These are phyloP conservation scores for Moesziomyces sp. DNA, from an alignment of 1,284 basidiomycete species.

Conservation along the genomic window DNA sequence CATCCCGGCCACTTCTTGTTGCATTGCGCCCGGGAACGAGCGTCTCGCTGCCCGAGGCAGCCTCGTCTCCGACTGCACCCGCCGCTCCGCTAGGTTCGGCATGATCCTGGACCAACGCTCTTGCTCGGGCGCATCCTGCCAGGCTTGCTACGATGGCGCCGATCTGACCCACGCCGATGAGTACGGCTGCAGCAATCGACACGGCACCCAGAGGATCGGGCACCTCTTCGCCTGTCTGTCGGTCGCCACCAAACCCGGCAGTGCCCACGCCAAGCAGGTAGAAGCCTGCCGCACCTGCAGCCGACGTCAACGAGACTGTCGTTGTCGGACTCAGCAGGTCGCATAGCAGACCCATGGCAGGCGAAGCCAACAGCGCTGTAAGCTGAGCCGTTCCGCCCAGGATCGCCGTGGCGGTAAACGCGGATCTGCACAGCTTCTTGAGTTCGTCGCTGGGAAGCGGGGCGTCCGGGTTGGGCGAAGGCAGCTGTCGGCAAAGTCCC, in stretches of 20 bases:
- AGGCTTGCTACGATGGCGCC: conserved; percentile 51
- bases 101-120: conserved; percentile 9
- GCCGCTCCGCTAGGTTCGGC: background rate
- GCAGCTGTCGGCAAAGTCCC: conserved; percentile 38
- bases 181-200: conserved; percentile 41
- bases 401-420: conserved; percentile 50
- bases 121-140: conserved; percentile 41
- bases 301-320: conserved; percentile 36
- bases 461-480: conserved; percentile 35
- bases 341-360: conserved; percentile 44
- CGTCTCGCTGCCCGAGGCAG: conserved; percentile 5
- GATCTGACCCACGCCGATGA: conserved; percentile 50
- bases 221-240: conserved; percentile 27
- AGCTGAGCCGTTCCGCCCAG: conserved; percentile 51
- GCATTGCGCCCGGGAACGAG: background rate
- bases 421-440: conserved; percentile 49
- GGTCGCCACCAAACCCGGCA: conserved; percentile 24
- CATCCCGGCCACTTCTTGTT: background rate
- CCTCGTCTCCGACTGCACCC: conserved; percentile 1
- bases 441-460: conserved; percentile 47
- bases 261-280: conserved; percentile 38
- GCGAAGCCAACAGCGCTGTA: conserved; percentile 44
- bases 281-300: conserved; percentile 37
- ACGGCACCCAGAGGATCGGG: conserved; percentile 34
- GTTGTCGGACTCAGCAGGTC: conserved; percentile 35